Base-by-base conservation (phyloP, 176 grass and related monocot genomes). In the Zizania latifolia region DNA sequence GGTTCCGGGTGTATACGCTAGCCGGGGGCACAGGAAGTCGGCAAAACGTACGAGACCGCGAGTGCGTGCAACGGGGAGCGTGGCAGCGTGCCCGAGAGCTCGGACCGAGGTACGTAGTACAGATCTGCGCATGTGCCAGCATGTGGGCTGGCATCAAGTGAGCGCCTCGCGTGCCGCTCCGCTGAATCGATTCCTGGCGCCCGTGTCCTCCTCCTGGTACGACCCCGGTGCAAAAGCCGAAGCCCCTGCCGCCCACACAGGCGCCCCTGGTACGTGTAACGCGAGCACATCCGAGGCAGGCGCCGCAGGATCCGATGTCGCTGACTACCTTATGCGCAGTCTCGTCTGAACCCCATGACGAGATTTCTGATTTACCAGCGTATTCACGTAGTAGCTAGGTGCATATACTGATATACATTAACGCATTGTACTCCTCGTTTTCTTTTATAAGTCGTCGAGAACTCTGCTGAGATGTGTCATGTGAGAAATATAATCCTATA, bases 241-340 rank as follows among this genome's bases (percentile, higher is more conserved):
- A 30, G 55, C 24, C 24, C 32, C 37, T 67, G 58, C 66, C 66
- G 21, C 30, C 58, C 83, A 68, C 30, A 37, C 83, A 61, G 76
- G 59, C 17, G 33, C 59, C 10, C 31, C 59, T 34, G 36, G 14
- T 36, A 10, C 1, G 10, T 3, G 35, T 27, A 40, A 22, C 44
- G 15, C 44, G 44, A 4, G 16, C 43, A 19, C 48, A 53, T 7
- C 3, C n/a, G 50, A 44, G 61, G 78, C 78, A 38, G 79, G 68
- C n/a, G 50, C 35, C 51, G 78, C 78, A 38, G 79, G 68, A 87
- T 87, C 85, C 79, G 56, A 83, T 83, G 85, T 34, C 32, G 22
- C 29, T 38, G 46, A 65, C 48, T 66, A 32, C 58, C 65, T 86
- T 65, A 71, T 21, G 17, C 0, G 34, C 43, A 3, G 48, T 6